Evolutionary conservation across 2,329 filamentous ascomycete species (phyloP).

Genomic region (Amylocarpus encephaloides): DNA sequence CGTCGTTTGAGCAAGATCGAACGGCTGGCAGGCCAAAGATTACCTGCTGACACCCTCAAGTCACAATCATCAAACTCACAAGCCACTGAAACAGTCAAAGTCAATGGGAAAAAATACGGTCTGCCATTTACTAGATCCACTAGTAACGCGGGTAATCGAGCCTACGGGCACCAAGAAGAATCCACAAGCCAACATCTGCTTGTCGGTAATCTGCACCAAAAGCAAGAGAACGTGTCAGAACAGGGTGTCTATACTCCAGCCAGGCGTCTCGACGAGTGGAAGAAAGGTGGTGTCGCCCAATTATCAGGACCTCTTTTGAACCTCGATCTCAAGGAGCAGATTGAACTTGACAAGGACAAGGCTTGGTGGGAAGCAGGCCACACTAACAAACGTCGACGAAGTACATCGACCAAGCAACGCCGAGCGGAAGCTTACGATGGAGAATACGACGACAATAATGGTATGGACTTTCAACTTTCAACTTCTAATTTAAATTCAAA

Average conservation of each 20-base stretch:
- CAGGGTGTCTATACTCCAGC: conserved; percentile 53
- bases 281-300: conserved; percentile 56
- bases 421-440: conserved; percentile 60
- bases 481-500: conserved; percentile 6
- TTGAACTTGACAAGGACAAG: conserved; percentile 43
- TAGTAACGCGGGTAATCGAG: neutral
- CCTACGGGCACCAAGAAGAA: conserved; percentile 8
- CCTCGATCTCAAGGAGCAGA: conserved; percentile 39
- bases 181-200: conserved; percentile 25
- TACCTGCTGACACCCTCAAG: conserved; percentile 7
- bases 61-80: conserved; percentile 13
- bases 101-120: conserved; percentile 21
- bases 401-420: conserved; percentile 29
- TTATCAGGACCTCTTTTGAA: conserved; percentile 55
- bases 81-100: conserved; percentile 18
- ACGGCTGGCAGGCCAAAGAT: conserved; percentile 24
- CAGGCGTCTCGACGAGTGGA: conserved; percentile 66
- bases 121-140: conserved; percentile 17
- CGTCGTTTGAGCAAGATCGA: conserved; percentile 28
- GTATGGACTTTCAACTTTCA: conserved; percentile 33
- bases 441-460: conserved; percentile 58
- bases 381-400: conserved; percentile 37
- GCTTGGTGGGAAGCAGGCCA: conserved; percentile 72
- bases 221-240: conserved; percentile 35
- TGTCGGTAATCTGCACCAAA: conserved; percentile 27